Conservation (phyloP, 139 green algal species). For the Trebouxia sp. region DNA sequence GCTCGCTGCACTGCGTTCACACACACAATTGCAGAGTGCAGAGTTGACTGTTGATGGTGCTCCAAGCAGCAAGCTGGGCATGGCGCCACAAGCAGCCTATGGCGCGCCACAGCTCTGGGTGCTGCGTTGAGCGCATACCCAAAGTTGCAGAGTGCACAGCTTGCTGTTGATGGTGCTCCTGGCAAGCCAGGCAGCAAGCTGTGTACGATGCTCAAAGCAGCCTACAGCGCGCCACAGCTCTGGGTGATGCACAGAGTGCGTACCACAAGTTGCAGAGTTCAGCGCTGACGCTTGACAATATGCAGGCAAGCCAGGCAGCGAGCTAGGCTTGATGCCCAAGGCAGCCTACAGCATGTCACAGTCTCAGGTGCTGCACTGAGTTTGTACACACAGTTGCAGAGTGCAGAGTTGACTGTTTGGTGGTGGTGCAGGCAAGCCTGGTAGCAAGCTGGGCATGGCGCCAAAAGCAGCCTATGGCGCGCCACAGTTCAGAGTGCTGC, state of each 20-base stretch:
- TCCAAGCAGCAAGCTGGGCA: neutral
- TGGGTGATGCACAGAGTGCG: neutral
- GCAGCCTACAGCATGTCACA: neutral
- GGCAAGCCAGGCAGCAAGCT: neutral
- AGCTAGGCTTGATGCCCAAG: neutral
- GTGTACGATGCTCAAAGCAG: neutral
- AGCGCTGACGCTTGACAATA: too few species aligned
- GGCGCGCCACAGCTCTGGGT: neutral
- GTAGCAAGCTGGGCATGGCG: neutral
- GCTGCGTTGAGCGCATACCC: neutral
- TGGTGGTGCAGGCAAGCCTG: neutral
- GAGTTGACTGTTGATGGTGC: too few species aligned
- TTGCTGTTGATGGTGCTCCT: neutral
- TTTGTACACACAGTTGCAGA: neutral
- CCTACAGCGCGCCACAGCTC: neutral
- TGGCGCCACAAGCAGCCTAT: neutral
- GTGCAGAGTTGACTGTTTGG: neutral
- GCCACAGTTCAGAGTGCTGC: constrained; percentile 23
- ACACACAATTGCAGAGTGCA: neutral
- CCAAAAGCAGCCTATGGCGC: neutral
- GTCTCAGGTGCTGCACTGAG: neutral
- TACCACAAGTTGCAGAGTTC: neutral
- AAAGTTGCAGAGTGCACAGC: neutral
- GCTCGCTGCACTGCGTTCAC: neutral
- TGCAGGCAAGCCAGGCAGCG: too few species aligned